Percentiles rank a stretch among this genome's conserved stretches.
These are phyloP conservation scores for Talaromyces nanjingensis DNA, from an alignment of 495 filamentous ascomycete species.

Conservation along the genomic window DNA sequence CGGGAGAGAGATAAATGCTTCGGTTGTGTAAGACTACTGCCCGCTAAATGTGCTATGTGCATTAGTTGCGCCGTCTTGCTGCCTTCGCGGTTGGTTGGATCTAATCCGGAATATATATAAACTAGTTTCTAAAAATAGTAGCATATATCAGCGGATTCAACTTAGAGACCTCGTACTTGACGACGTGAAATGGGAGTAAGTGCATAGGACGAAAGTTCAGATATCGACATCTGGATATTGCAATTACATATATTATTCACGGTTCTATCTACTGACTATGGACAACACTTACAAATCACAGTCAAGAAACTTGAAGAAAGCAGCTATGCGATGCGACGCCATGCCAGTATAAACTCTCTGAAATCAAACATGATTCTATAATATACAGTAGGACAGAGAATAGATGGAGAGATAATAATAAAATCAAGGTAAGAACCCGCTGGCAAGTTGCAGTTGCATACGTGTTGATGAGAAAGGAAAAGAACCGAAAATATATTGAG, in stretches of 20 bases:
- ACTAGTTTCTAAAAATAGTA: neutral
- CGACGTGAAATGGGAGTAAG: neutral
- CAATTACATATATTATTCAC: neutral
- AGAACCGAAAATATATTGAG: conserved; percentile 13
- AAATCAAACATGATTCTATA: conserved; percentile 7
- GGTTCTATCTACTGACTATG: neutral
- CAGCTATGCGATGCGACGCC: neutral
- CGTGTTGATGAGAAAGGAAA: conserved; percentile 10
- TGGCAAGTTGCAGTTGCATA: neutral
- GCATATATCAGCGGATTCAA: neutral
- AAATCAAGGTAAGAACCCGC: conserved; percentile 10
- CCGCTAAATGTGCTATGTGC: neutral
- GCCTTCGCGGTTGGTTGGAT: neutral
- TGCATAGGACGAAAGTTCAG: neutral
- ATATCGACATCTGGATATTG: neutral
- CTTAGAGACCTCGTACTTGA: neutral
- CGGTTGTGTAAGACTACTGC: neutral
- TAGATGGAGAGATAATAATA: conserved; percentile 8
- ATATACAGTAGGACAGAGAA: conserved; percentile 18
- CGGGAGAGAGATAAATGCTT: neutral
- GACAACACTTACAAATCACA: neutral
- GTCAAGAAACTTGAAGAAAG: neutral
- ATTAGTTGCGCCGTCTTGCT: neutral
- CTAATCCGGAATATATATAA: neutral
- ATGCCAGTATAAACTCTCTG: conserved; percentile 1